Percentiles rank a stretch among this genome's conserved stretches.
Evolutionary conservation across 106 monocot genomes (phyloP).

Genomic region (Narthecium ossifragum): DNA sequence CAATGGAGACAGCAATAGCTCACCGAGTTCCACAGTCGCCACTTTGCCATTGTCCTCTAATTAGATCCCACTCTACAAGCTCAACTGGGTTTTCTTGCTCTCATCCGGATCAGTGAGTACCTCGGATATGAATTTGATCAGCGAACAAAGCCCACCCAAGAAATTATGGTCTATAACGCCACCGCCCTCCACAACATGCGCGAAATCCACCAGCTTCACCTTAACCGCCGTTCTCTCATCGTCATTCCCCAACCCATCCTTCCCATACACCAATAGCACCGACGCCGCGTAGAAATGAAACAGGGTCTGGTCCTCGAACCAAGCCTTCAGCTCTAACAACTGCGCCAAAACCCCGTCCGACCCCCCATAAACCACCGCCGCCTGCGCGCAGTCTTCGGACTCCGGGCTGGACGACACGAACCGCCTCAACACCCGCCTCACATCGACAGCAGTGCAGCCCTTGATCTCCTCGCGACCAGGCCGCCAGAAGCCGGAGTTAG

Average conservation of each 20-base stretch:
- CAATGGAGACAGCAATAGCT: too few species aligned
- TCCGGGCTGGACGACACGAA: slow-evolving; percentile 23
- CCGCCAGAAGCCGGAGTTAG: slow-evolving; percentile 10
- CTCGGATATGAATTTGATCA: slow-evolving; percentile 67
- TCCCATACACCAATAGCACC: slow-evolving; percentile 38
- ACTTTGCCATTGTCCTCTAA: too few species aligned
- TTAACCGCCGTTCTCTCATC: not conserved
- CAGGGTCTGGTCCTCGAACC: slow-evolving; percentile 84
- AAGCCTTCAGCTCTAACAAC: slow-evolving; percentile 62
- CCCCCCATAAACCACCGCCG: slow-evolving; percentile 36
- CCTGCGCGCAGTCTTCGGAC: slow-evolving; percentile 25
- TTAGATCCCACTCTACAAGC: too few species aligned
- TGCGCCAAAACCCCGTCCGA: slow-evolving; percentile 46
- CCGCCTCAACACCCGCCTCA: slow-evolving; percentile 6
- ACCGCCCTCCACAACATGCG: slow-evolving; percentile 60
- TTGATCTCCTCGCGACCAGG: slow-evolving; percentile 16
- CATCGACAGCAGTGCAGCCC: slow-evolving; percentile 14
- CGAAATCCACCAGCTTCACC: slow-evolving; percentile 80
- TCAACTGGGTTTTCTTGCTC: too few species aligned
- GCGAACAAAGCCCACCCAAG: slow-evolving; percentile 74
- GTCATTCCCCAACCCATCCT: slow-evolving; percentile 7
- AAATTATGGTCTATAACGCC: slow-evolving; percentile 87
- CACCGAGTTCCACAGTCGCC: too few species aligned
- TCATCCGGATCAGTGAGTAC: slow-evolving; percentile 17
- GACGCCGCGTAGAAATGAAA: slow-evolving; percentile 81